A percentile compares a stretch with the other conserved stretches of the same genome.
phyloP scores from a whole-genome alignment of 2,329 filamentous ascomycete species.

The Didymella keratinophila region DNA sequence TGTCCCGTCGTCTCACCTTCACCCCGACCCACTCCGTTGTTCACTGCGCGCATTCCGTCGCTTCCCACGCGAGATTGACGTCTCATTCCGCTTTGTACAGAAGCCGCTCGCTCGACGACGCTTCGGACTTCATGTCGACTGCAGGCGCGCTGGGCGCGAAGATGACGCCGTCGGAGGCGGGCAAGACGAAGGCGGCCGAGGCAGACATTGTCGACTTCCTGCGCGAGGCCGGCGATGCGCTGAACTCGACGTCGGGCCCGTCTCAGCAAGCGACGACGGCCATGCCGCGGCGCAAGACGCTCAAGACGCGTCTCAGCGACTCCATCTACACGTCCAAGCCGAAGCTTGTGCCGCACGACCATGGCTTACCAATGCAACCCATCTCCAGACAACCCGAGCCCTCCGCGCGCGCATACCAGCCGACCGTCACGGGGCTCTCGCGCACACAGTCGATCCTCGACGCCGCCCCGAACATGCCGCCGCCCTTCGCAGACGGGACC shows the following conservation, averaged over 20 bases:
- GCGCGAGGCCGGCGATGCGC: slow-evolving; percentile 51
- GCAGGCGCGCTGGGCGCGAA: slow-evolving; percentile 43
- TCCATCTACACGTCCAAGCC: slow-evolving; percentile 29
- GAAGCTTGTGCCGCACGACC: slow-evolving; percentile 30
- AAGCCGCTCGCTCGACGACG: slow-evolving; percentile 40
- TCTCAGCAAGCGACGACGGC: not conserved
- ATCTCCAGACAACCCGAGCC: slow-evolving; percentile 46
- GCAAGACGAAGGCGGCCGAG: slow-evolving; percentile 45
- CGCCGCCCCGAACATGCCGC: slow-evolving; percentile 58
- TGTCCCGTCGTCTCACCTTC: slow-evolving; percentile 15
- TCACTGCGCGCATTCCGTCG: slow-evolving; percentile 24
- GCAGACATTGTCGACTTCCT: slow-evolving; percentile 55
- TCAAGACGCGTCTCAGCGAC: slow-evolving; percentile 35
- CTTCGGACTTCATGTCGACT: slow-evolving; percentile 45
- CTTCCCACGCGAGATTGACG: slow-evolving; percentile 27
- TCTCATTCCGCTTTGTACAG: slow-evolving; percentile 31
- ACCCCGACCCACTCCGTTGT: slow-evolving; percentile 1
- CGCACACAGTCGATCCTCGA: slow-evolving; percentile 61
- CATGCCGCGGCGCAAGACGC: slow-evolving; percentile 36
- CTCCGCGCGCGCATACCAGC: slow-evolving; percentile 57
- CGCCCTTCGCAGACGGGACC: slow-evolving; percentile 62
- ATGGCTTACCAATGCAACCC: slow-evolving; percentile 49
- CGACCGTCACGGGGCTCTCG: slow-evolving; percentile 54
- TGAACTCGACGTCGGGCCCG: slow-evolving; percentile 27
- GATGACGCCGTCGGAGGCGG: slow-evolving; percentile 37